Percentiles rank a stretch among this genome's conserved stretches.
Evolutionary conservation across 495 filamentous ascomycete genomes (phyloP).

Genomic region (Podospora sp.): DNA sequence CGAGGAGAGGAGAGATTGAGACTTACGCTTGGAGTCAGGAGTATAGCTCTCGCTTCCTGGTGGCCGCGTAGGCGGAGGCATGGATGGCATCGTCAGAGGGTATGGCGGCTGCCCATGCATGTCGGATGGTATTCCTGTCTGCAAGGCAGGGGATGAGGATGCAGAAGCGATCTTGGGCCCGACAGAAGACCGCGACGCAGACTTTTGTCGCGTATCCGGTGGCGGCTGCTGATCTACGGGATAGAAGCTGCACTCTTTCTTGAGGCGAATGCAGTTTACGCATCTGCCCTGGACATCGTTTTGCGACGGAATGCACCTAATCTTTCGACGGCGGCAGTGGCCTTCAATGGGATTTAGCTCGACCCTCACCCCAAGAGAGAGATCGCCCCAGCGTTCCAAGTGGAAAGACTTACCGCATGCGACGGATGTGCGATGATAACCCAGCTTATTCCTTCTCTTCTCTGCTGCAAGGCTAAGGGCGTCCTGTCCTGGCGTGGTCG

Average conservation of each 20-base stretch:
- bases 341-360: slow-evolving; percentile 53
- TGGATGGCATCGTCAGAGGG: slow-evolving; percentile 52
- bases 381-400: slow-evolving; percentile 4
- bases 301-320: slow-evolving; percentile 80
- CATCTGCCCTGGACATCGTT: slow-evolving; percentile 84
- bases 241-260: slow-evolving; percentile 94
- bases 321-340: slow-evolving; percentile 94
- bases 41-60: slow-evolving; percentile 42
- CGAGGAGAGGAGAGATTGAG: slow-evolving; percentile 1
- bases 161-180: slow-evolving; percentile 48
- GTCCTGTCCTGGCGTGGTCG: slow-evolving; percentile 30
- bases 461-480: slow-evolving; percentile 61
- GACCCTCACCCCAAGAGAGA: background rate
- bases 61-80: slow-evolving; percentile 50
- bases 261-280: slow-evolving; percentile 92
- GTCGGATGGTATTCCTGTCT: slow-evolving; percentile 46
- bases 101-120: slow-evolving; percentile 47
- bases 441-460: slow-evolving; percentile 93
- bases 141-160: slow-evolving; percentile 54
- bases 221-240: slow-evolving; percentile 85
- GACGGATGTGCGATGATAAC: slow-evolving; percentile 95
- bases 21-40: slow-evolving; percentile 46
- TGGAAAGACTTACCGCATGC: slow-evolving; percentile 81
- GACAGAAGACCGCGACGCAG: slow-evolving; percentile 41
- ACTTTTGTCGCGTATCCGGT: slow-evolving; percentile 41